phyloP scores from a whole-genome alignment of 164 flowering plant species.

The Umbilicus rupestris region DNA sequence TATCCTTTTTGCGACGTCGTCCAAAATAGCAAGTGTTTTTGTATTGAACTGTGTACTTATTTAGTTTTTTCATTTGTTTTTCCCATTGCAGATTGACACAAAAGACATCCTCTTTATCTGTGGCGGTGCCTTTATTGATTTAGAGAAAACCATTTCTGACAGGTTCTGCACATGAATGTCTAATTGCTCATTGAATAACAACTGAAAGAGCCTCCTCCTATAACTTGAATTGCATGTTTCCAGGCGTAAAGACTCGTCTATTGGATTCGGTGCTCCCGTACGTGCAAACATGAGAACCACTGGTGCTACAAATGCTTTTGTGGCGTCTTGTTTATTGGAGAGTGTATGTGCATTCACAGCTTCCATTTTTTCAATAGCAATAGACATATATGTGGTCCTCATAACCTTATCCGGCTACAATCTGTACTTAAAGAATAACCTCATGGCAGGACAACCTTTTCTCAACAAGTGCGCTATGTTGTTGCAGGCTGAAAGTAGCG shows the following conservation, averaged over 20 bases:
- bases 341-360: constrained; percentile 44
- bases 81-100: constrained; percentile 68
- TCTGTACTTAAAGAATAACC: constrained; percentile 1
- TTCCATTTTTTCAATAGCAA: constrained; percentile 5
- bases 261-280: constrained; percentile 94
- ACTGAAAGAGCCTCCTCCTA: constrained; percentile 7
- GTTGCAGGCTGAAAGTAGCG: constrained; percentile 78
- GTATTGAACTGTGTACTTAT: not conserved
- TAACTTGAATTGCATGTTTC: constrained; percentile 11
- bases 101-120: constrained; percentile 93
- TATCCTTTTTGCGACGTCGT: too few relatives aligned
- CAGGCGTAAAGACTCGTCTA: constrained; percentile 95
- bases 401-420: not conserved
- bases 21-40: not conserved
- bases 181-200: not conserved
- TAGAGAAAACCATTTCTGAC: constrained; percentile 92
- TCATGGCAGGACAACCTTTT: not conserved
- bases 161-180: constrained; percentile 38
- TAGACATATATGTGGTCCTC: constrained; percentile 11
- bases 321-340: constrained; percentile 75
- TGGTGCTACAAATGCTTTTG: constrained; percentile 49
- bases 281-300: constrained; percentile 84
- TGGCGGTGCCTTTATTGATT: constrained; percentile 90
- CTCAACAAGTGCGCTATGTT: not conserved
- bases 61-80: constrained; percentile 5